A percentile compares a stretch with the other conserved stretches of the same genome.
Conservation (phyloP, 1,284 basidiomycete genomes). For the Fomes fomentarius region DNA sequence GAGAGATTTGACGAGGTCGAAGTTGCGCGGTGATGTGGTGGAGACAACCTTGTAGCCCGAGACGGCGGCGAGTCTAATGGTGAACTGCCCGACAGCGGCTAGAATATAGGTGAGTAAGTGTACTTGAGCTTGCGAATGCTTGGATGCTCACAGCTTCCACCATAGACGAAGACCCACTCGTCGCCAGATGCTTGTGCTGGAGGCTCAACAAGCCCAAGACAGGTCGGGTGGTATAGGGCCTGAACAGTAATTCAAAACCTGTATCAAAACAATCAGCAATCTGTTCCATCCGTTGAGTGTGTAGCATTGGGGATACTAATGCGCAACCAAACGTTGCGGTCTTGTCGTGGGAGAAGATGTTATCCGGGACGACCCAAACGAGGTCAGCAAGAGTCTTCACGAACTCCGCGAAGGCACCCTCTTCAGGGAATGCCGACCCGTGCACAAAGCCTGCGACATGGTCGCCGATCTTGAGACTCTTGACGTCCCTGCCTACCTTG, state of each 20-base stretch:
- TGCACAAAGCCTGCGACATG: constrained; percentile 30
- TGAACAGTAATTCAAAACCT: constrained; percentile 40
- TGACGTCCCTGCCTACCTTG: constrained; percentile 26
- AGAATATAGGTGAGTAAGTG: not conserved
- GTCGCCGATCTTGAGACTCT: constrained; percentile 24
- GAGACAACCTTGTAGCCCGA: constrained; percentile 45
- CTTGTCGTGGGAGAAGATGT: constrained; percentile 34
- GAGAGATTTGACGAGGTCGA: constrained; percentile 40
- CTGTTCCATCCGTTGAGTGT: too few relatives aligned
- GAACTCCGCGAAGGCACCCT: constrained; percentile 46
- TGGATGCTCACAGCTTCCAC: constrained; percentile 35
- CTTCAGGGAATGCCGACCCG: constrained; percentile 27
- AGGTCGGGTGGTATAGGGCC: constrained; percentile 33
- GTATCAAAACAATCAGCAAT: not conserved
- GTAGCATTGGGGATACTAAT: constrained; percentile 23
- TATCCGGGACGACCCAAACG: constrained; percentile 37
- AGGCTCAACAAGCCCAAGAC: constrained; percentile 30
- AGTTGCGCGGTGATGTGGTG: constrained; percentile 44
- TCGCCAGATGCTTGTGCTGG: constrained; percentile 20
- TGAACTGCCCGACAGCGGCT: constrained; percentile 40
- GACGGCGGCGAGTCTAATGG: constrained; percentile 46
- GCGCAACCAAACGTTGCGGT: constrained; percentile 43
- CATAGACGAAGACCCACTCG: constrained; percentile 35
- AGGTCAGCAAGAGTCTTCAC: constrained; percentile 35
- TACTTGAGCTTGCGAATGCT: not conserved